Conservation (phyloP, 176 grass and related monocot species). For the Eragrostis nindensis region DNA sequence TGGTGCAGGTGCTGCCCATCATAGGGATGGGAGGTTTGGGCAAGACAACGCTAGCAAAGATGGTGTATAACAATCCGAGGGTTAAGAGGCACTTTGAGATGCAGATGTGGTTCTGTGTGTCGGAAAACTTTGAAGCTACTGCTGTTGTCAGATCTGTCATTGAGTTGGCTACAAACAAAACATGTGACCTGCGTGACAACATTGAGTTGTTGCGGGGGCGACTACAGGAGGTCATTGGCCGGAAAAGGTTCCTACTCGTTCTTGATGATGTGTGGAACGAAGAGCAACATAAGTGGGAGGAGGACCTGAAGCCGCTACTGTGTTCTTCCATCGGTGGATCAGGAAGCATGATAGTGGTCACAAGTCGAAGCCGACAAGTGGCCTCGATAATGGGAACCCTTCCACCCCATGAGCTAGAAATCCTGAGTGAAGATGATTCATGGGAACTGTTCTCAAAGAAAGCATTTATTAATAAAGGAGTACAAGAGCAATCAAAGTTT, state of each 20-base stretch:
- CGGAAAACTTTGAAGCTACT: slow-evolving; percentile 11
- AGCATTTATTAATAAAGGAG: slow-evolving; percentile 26
- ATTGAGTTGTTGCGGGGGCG: background rate
- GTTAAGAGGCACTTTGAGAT: slow-evolving; percentile 29
- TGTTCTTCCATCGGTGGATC: background rate
- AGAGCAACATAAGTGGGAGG: slow-evolving; percentile 9
- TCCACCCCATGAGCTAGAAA: background rate
- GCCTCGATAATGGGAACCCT: slow-evolving; percentile 32
- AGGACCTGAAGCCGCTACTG: background rate
- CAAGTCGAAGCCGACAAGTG: slow-evolving; percentile 1
- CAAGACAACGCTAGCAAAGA: slow-evolving; percentile 42
- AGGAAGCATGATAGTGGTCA: slow-evolving; percentile 45
- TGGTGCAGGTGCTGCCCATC: slow-evolving; percentile 34
- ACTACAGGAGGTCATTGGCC: background rate
- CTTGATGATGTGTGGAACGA: slow-evolving; percentile 58
- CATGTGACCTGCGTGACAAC: background rate
- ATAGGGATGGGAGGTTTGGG: slow-evolving; percentile 50
- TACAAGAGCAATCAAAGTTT: background rate
- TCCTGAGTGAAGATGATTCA: background rate
- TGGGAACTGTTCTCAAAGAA: slow-evolving; percentile 31
- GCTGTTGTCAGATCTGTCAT: slow-evolving; percentile 30
- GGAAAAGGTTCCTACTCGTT: slow-evolving; percentile 35
- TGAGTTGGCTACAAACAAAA: background rate
- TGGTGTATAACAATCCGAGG: slow-evolving; percentile 1
- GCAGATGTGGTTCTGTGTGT: slow-evolving; percentile 44